These are phyloP conservation scores for Fusarium acutatum DNA, from an alignment of 2,329 filamentous ascomycete species.

Conservation along the genomic window DNA sequence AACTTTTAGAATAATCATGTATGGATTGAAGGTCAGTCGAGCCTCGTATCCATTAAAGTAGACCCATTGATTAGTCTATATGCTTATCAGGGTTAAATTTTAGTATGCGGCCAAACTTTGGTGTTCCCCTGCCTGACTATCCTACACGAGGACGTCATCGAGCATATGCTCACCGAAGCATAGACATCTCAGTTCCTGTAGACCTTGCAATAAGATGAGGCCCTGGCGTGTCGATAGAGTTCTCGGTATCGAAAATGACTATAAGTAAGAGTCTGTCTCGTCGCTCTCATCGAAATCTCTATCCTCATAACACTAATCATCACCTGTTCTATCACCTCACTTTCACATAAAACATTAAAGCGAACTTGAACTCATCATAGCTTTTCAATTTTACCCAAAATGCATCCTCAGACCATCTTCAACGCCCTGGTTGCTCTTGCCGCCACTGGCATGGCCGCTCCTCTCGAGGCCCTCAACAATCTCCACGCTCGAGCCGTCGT, in stretches of 20 bases:
- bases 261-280: neutral
- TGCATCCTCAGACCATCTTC: neutral
- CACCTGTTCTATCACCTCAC: neutral
- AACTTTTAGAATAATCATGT: neutral
- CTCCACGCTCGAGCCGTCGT: conserved; percentile 31
- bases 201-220: neutral
- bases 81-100: no score
- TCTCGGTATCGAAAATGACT: neutral
- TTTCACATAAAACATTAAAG: neutral
- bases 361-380: no score
- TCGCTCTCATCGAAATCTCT: neutral
- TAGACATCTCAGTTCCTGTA: neutral
- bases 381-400: neutral
- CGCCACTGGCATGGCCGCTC: neutral
- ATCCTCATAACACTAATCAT: neutral
- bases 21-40: neutral
- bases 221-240: neutral
- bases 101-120: no score
- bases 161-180: neutral
- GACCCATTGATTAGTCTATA: no score
- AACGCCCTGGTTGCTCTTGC: neutral
- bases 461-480: neutral
- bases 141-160: neutral
- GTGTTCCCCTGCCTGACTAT: no score
- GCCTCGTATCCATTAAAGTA: neutral